phyloP scores from a whole-genome alignment of 495 filamentous ascomycete species.

The Xylaria venustula region DNA sequence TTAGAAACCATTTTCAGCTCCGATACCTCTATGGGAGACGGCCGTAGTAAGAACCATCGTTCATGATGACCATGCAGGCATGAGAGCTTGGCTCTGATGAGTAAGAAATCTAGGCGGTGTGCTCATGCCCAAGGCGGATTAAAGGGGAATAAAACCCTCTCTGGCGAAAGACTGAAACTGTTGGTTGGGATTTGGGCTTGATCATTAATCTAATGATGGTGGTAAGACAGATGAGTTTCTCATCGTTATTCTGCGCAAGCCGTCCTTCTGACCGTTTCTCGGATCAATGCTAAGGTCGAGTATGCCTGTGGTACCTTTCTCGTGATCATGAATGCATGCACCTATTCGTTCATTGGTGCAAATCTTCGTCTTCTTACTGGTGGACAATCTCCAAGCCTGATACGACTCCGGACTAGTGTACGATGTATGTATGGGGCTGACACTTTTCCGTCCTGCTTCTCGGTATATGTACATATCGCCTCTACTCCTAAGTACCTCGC shows the following conservation, averaged over 20 bases:
- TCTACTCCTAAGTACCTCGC: neutral
- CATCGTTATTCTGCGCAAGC: neutral
- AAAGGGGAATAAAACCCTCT: neutral
- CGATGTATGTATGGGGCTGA: neutral
- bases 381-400: neutral
- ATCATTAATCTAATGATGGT: neutral
- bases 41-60: no score
- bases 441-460: neutral
- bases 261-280: neutral
- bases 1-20: neutral
- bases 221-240: neutral
- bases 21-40: neutral
- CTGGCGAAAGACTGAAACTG: neutral
- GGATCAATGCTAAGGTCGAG: neutral
- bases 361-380: neutral
- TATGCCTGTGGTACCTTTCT: neutral
- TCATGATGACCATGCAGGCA: no score
- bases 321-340: slow-evolving; percentile 2
- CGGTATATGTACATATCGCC: neutral
- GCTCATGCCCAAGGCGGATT: neutral
- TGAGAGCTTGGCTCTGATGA: neutral
- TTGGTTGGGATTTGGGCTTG: neutral
- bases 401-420: neutral
- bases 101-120: neutral
- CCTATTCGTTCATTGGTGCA: neutral